phyloP scores from a whole-genome alignment of 805 yeast genomes.

The Kurtzmaniella cleridarum region DNA sequence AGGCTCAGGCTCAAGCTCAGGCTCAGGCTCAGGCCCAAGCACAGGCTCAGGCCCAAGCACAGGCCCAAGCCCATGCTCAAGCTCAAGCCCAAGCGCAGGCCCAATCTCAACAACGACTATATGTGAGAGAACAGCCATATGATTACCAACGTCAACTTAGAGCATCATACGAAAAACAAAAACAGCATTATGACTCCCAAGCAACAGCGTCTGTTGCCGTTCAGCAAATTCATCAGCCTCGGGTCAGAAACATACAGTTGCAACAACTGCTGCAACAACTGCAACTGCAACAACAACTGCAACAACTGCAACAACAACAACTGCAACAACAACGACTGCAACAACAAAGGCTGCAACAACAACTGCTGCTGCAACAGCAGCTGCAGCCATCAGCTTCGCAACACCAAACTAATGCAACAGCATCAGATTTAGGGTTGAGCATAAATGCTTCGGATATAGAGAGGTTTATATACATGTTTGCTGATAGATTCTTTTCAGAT shows the following conservation, averaged over 20 bases:
- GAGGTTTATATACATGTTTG: conserved; percentile 35
- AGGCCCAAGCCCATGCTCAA: too few species aligned
- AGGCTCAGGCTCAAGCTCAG: neutral
- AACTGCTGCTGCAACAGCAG: neutral
- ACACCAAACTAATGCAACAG: neutral
- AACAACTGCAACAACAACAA: conserved; percentile 9
- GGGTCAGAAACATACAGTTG: neutral
- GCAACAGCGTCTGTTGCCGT: conserved; percentile 4
- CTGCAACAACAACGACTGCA: conserved; percentile 6
- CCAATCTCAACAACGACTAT: conserved; percentile 7
- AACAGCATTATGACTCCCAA: conserved; percentile 8
- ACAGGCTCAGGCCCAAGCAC: conserved; percentile 4
- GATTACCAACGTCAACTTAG: conserved; percentile 20
- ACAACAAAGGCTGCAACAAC: conserved; percentile 2
- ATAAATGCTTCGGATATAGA: conserved; percentile 31
- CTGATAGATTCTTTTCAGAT: conserved; percentile 36
- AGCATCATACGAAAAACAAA: conserved; percentile 20
- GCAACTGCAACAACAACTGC: conserved; percentile 4
- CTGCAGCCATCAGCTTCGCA: neutral
- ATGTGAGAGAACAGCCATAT: conserved; percentile 5
- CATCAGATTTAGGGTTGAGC: conserved; percentile 5
- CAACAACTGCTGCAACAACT: conserved; percentile 7
- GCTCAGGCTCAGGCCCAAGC: neutral
- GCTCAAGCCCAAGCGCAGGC: conserved; percentile 2
- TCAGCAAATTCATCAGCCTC: conserved; percentile 7